These are phyloP conservation scores for Solanum stenotomum DNA, from an alignment of 257 asterid genomes.

Conservation along the genomic window DNA sequence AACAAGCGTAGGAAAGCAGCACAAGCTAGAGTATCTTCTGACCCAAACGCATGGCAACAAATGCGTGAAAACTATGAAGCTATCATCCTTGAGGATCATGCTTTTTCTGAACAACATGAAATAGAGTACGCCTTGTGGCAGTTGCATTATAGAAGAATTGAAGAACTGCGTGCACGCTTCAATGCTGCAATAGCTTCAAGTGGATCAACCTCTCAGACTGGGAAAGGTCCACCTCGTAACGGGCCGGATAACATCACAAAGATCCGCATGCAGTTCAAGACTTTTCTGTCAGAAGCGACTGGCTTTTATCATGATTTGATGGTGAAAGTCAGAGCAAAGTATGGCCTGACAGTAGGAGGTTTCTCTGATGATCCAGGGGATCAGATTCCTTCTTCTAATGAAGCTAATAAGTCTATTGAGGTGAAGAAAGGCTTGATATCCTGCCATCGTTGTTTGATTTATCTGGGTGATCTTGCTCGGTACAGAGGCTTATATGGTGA, in stretches of 20 bases:
- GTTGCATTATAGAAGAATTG: conserved; percentile 82
- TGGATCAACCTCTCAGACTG: conserved; percentile 62
- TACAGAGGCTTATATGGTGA: conserved; percentile 92
- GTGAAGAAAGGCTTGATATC: conserved; percentile 72
- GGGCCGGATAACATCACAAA: conserved; percentile 72
- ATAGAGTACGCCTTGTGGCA: conserved; percentile 92
- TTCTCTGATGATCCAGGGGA: conserved; percentile 55
- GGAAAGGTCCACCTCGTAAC: conserved; percentile 53
- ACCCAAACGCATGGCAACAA: conserved; percentile 88
- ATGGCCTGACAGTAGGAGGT: conserved; percentile 70
- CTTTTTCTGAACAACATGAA: conserved; percentile 77
- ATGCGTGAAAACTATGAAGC: conserved; percentile 96
- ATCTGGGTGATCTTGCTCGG: conserved; percentile 96
- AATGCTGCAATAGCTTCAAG: conserved; percentile 56
- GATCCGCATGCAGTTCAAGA: conserved; percentile 82
- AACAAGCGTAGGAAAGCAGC: conserved; percentile 74
- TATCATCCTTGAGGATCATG: conserved; percentile 81
- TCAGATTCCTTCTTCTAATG: conserved; percentile 45
- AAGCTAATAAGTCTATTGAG: conserved; percentile 54
- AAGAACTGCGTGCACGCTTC: conserved; percentile 73
- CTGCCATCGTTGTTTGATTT: conserved; percentile 90
- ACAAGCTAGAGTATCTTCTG: conserved; percentile 79
- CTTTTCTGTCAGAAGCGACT: conserved; percentile 90
- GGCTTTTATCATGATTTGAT: conserved; percentile 96
- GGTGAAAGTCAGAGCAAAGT: conserved; percentile 75